Conservation (phyloP, 139 green algal species). For the Micractinium conductrix region DNA sequence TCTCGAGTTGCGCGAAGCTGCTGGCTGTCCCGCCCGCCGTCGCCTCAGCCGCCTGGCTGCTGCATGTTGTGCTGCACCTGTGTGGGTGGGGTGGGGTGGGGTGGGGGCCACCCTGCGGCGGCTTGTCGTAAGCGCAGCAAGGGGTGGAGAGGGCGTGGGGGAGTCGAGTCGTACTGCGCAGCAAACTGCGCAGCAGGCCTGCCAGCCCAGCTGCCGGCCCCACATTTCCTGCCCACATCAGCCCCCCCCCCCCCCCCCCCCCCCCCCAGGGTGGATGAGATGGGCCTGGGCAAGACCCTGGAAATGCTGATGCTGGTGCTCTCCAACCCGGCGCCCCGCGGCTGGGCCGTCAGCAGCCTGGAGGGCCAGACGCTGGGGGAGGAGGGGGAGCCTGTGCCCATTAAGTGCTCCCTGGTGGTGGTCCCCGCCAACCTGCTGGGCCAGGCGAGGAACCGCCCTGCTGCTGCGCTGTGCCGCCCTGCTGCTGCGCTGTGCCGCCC, state of each 20-base stretch:
- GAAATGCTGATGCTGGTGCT: conserved; percentile 67
- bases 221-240: too few species aligned
- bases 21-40: too few species aligned
- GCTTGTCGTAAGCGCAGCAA: too few species aligned
- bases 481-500: neutral
- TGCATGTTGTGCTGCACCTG: too few species aligned
- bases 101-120: too few species aligned
- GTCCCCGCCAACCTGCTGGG: conserved; percentile 11
- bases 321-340: conserved; percentile 35
- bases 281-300: conserved; percentile 69
- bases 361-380: neutral
- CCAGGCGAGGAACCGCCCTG: neutral
- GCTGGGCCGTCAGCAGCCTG: conserved; percentile 45
- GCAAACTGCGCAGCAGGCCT: too few species aligned
- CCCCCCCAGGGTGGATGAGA: conserved; percentile 7
- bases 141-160: too few species aligned
- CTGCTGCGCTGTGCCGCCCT: neutral
- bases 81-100: too few species aligned
- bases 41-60: too few species aligned
- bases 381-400: conserved; percentile 43
- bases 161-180: too few species aligned
- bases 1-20: neutral
- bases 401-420: conserved; percentile 67
- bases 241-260: neutral
- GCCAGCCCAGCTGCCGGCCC: too few species aligned